Evolutionary conservation across 1,284 basidiomycete species (phyloP), one percentile per base, ranked within the genome.

Genomic region (Cystobasidium slooffiae): DNA sequence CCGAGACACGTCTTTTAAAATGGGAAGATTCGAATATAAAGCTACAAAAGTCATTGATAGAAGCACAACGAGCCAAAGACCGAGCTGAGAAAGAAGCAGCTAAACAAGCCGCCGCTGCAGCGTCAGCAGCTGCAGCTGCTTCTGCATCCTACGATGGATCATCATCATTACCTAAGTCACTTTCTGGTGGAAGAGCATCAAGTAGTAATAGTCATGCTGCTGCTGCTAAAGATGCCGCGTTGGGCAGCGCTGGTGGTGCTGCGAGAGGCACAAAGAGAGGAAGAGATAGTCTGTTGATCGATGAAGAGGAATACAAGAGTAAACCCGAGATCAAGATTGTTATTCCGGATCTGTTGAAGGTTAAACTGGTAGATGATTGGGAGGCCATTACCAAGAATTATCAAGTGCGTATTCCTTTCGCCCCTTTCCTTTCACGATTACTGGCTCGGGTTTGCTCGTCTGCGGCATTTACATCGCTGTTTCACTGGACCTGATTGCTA

Each of bases 301-400:
- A 75, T 52, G 63, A 86, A 75, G 83, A 85, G 8, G 85, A 87
- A 58, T 85, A 83, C 68, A 77, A 85, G 79, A 90, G 89, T 82
- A 89, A 91, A 78, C 92, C 92, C 3, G 95, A 98, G 80, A 90
- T 99, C 86, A 94, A 93, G 82, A 86, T 99, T 61, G 87, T 86
- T 68, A 89, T 98, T 14, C 97, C 96, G 0, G 95, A 98, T 79
- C 82, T 87, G 16, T 86, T 99, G 77, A 98, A 98, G 82, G 86
- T 91, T 43, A 87, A 92, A 75, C 86, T 99, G 16, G 95, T 99
- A 0, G 95, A 99, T 80, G 97, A 99, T 80, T 99, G 96, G 96
- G 96, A 99, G 84, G 89, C 90, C 18, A 89, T 99, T 53, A 99
- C 96, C 68, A 98, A 97, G 85, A 93, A 95, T 81, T 90, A 89